Evolutionary conservation across 148 eudicot species (phyloP).

Genomic region (Gaultheria prostrata): DNA sequence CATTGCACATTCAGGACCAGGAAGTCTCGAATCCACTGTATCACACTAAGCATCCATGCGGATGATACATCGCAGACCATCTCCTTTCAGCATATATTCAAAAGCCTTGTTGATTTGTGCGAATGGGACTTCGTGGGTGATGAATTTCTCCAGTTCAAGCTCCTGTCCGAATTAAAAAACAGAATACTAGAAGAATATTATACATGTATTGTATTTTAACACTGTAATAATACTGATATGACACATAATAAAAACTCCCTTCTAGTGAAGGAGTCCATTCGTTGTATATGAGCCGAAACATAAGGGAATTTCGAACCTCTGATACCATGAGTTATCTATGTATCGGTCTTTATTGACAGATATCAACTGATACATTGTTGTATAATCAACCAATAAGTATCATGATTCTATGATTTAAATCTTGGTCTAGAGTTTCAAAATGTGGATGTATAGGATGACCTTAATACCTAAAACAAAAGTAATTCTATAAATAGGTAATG

Average conservation of each 20-base stretch:
- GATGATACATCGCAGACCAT: slow-evolving; percentile 23
- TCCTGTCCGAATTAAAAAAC: slow-evolving; percentile 23
- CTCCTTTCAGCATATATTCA: slow-evolving; percentile 47
- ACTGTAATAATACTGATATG: not conserved
- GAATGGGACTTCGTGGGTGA: slow-evolving; percentile 47
- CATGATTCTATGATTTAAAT: too few relatives aligned
- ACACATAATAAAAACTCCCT: not conserved
- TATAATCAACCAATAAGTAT: too few relatives aligned
- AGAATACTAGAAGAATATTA: not conserved
- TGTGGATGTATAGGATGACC: too few relatives aligned
- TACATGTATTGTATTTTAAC: not conserved
- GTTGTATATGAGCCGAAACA: not conserved
- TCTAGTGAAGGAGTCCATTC: not conserved
- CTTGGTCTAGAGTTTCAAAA: too few relatives aligned
- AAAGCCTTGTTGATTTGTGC: slow-evolving; percentile 58
- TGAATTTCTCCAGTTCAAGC: slow-evolving; percentile 53
- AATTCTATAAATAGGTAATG: not conserved
- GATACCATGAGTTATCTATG: too few relatives aligned
- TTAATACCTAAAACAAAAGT: too few relatives aligned
- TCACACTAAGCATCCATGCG: slow-evolving; percentile 9
- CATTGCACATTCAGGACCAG: not conserved
- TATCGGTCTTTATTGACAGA: too few relatives aligned
- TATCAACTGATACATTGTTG: too few relatives aligned
- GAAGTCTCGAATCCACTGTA: not conserved
- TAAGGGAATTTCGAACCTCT: not conserved